These are phyloP conservation scores for Infundibulicybe gibba DNA, from an alignment of 768 basidiomycete species.

Conservation along the genomic window DNA sequence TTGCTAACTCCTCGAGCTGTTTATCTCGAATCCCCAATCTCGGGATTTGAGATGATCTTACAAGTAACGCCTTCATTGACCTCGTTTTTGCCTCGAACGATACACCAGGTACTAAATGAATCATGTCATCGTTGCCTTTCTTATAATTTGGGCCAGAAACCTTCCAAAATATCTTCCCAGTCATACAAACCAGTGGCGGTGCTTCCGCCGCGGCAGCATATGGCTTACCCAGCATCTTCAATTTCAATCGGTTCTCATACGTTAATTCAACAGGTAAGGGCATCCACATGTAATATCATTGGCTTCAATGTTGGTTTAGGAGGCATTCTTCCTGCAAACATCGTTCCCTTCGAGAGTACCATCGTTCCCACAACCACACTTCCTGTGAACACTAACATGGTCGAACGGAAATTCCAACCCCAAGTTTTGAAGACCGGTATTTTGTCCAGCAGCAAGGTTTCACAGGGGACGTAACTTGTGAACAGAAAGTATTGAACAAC, in stretches of 20 bases:
- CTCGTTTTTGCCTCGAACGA: slow-evolving; percentile 2
- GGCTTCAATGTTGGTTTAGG: too few relatives aligned
- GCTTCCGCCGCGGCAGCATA: slow-evolving; percentile 11
- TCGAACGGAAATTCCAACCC: slow-evolving; percentile 1
- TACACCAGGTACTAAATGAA: too few relatives aligned
- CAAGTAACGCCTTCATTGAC: slow-evolving; percentile 8
- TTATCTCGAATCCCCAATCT: slow-evolving; percentile 6
- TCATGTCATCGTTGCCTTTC: too few relatives aligned
- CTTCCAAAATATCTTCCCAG: slow-evolving; percentile 10
- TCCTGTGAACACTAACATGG: neutral
- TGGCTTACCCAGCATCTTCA: slow-evolving; percentile 14
- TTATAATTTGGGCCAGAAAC: slow-evolving; percentile 5
- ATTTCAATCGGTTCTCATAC: slow-evolving; percentile 19
- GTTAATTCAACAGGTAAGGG: slow-evolving; percentile 14
- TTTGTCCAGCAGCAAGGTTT: slow-evolving; percentile 19
- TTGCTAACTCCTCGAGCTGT: slow-evolving; percentile 12
- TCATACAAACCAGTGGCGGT: slow-evolving; percentile 10
- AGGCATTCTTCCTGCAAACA: neutral
- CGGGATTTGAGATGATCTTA: slow-evolving; percentile 15
- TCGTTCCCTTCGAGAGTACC: slow-evolving; percentile 5
- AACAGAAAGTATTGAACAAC: slow-evolving; percentile 3
- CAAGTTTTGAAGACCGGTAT: slow-evolving; percentile 11
- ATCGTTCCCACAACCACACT: slow-evolving; percentile 9
- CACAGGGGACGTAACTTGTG: slow-evolving; percentile 13
- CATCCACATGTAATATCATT: too few relatives aligned